Base-by-base conservation (phyloP, 495 filamentous ascomycete species). In the Apiosordaria backusii region DNA sequence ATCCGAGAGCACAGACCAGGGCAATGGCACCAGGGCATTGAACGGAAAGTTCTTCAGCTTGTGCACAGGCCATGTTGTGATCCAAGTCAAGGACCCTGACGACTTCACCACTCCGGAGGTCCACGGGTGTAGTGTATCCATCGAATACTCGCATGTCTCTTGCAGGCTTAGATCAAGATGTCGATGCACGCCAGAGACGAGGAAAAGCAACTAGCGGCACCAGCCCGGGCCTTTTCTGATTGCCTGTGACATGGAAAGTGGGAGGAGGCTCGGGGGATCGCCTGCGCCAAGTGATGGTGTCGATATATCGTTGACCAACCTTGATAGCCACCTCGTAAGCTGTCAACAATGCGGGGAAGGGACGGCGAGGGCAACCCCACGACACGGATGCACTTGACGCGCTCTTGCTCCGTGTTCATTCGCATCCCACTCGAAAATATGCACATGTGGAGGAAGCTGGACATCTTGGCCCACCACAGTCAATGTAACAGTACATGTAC, bases 151-250 rank as follows among this genome's bases (percentile, higher is more conserved):
- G 50, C 61, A 63, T 22, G 61, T 63, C 61, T 63, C 61, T 63
- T 63, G 61, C 61, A 63, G 50, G 61, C 35, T 29, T 21, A 54
- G 61, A 63, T 63, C 61, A 55, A 63, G 61, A 63, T 63, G 61
- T 23, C 61, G 29, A 24, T 58, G 45, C 55, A 35, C 15, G 57
- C 63, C 21, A 45, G 6, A 60, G 55, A 60, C 57, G 27, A 29
- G 27, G 27, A 29, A 29, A 29, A 29, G 27, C 27, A 29, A 29
- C 35, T 45, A 45, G 35, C 35, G 35, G 35, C 35, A 45, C 16
- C 35, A 45, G 35, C 35, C 35, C 35, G 35, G 35, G 10, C 35
- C 35, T 45, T 45, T 15, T 45, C 35, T 45, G 35, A 35, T 13
- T 45, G 35, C 10, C 3, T 45, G 35, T 45, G 35, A 45, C 3